A percentile compares a stretch with the other conserved stretches of the same genome.
phyloP scores from a whole-genome alignment of 169 alveolate genomes.

The Plasmodium gaboni region DNA sequence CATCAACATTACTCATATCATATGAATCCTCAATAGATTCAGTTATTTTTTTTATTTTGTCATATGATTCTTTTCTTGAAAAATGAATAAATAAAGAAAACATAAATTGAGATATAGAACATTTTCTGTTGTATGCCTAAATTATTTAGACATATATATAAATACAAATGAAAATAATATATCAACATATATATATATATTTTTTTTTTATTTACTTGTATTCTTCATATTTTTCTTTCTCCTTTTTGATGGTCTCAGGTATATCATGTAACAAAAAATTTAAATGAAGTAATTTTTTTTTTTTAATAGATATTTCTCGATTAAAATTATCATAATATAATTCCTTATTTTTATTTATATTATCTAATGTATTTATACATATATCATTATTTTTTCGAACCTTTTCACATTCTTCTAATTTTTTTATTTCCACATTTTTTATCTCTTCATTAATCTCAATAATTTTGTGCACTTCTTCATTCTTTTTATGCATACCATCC shows the following conservation, averaged over 20 bases:
- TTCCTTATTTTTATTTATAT: conserved; percentile 50
- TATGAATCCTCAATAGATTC: conserved; percentile 24
- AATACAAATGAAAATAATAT: background rate
- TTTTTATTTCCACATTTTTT: conserved; percentile 54
- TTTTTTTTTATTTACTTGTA: conserved; percentile 38
- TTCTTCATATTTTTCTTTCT: conserved; percentile 40
- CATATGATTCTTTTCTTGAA: conserved; percentile 28
- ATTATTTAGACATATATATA: background rate
- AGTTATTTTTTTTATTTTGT: conserved; percentile 30
- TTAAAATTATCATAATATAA: conserved; percentile 41
- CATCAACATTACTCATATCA: conserved; percentile 14
- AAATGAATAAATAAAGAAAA: background rate
- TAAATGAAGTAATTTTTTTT: conserved; percentile 25
- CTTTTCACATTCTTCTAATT: conserved; percentile 59
- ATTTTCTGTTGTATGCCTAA: background rate
- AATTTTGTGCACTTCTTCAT: conserved; percentile 50
- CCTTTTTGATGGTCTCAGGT: conserved; percentile 34
- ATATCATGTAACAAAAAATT: conserved; percentile 31
- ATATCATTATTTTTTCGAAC: conserved; percentile 49
- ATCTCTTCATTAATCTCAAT: conserved; percentile 35
- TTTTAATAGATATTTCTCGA: conserved; percentile 50
- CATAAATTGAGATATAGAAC: background rate
- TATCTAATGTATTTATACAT: conserved; percentile 38
- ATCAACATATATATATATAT: background rate
- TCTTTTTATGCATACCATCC: conserved; percentile 66